These are phyloP conservation scores for Sclerospora graminicola DNA, from an alignment of 352 stramenopile species.

Conservation along the genomic window DNA sequence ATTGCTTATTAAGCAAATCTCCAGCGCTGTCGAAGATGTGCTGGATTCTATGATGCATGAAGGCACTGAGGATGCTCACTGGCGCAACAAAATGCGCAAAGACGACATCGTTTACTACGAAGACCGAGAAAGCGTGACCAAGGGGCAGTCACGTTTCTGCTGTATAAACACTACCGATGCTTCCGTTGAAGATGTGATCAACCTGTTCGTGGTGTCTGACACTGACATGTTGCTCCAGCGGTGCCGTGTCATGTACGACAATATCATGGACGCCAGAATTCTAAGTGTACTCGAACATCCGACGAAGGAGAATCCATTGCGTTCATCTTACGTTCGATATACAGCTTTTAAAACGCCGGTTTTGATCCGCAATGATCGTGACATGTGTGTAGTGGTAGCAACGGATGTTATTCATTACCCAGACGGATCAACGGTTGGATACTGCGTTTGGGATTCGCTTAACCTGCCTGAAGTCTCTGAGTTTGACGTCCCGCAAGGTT, in stretches of 20 bases:
- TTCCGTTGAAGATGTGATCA: conserved; percentile 28
- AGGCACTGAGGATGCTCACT: conserved; percentile 14
- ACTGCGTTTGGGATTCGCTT: conserved; percentile 39
- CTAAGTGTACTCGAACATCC: conserved; percentile 26
- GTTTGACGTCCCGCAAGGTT: conserved; percentile 23
- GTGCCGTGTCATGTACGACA: conserved; percentile 33
- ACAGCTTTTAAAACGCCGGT: conserved; percentile 26
- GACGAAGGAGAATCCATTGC: conserved; percentile 18
- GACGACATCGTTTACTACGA: conserved; percentile 29
- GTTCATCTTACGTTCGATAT: conserved; percentile 32
- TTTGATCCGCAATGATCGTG: conserved; percentile 25
- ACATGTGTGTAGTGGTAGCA: conserved; percentile 31
- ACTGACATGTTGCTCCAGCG: conserved; percentile 22
- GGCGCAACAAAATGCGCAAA: conserved; percentile 24
- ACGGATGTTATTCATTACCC: conserved; percentile 27
- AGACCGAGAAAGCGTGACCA: conserved; percentile 20
- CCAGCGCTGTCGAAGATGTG: conserved; percentile 22
- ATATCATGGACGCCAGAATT: conserved; percentile 26
- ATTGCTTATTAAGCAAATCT: conserved; percentile 19
- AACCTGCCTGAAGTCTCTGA: conserved; percentile 15
- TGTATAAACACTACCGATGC: conserved; percentile 20
- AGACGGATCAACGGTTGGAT: conserved; percentile 27
- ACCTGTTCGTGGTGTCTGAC: conserved; percentile 24
- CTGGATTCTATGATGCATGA: conserved; percentile 29
- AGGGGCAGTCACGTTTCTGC: conserved; percentile 28